Percentiles rank a stretch among this genome's conserved stretches.
These are phyloP conservation scores for Thinopyrum elongatum DNA, from an alignment of 176 grass and related monocot species.

Conservation along the genomic window DNA sequence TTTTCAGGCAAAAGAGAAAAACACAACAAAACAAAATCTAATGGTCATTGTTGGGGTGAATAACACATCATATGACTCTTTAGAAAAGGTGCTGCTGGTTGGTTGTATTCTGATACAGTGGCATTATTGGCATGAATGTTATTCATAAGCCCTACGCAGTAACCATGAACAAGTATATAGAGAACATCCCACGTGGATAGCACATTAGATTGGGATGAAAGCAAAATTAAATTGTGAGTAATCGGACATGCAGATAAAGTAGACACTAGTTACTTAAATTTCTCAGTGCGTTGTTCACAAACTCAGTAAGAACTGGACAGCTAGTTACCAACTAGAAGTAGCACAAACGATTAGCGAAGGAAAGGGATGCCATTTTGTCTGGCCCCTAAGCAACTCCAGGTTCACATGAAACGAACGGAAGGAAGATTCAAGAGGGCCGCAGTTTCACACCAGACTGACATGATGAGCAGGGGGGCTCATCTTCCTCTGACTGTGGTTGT, in stretches of 20 bases:
- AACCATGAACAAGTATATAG: constrained; percentile 61
- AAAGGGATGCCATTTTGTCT: background rate
- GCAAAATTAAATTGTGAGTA: background rate
- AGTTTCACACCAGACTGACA: background rate
- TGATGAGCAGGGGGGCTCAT: background rate
- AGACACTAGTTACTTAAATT: background rate
- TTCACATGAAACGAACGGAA: background rate
- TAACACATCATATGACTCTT: constrained; percentile 40
- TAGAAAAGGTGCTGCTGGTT: constrained; percentile 22
- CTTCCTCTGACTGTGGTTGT: background rate
- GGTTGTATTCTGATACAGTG: background rate
- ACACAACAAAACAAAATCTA: background rate
- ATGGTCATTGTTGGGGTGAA: constrained; percentile 75
- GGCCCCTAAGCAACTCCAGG: background rate
- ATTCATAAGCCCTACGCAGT: constrained; percentile 45
- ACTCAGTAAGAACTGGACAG: background rate
- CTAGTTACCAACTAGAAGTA: background rate
- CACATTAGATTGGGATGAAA: background rate
- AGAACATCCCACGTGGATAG: constrained; percentile 70
- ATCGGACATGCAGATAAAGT: background rate
- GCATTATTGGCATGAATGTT: no score
- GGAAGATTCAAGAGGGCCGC: background rate
- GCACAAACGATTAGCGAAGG: background rate
- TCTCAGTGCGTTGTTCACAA: background rate
- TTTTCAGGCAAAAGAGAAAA: background rate